Evolutionary conservation across 306 rosid genomes (phyloP), one percentile per base, ranked within the genome.

Genomic region (Dalbergia cultrata): DNA sequence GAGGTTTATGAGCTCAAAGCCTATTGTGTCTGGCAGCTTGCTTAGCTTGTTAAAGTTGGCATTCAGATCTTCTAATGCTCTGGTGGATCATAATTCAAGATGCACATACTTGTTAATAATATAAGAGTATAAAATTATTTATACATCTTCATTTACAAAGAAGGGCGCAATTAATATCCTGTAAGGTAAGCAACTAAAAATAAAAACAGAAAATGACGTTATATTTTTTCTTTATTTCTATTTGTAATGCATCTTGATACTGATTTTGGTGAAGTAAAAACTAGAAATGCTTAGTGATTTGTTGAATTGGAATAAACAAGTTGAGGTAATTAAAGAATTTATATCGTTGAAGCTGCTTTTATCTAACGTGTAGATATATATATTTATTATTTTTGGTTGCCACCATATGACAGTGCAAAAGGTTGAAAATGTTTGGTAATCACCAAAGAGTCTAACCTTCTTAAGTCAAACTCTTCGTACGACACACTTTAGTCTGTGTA

Each of bases 21-120:
- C 99, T 7, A 95, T 82, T 13, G 97, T 89, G 49, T 95, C 97
- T 44, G 99, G 93, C 0, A 93, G 86, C 31, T 44, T 81, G 19
- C 58, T 85, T 70, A 95, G 80, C 87, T 87, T 82, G 91, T 95
- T 95, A 91, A 95, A 95, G 89, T 95, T 95, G 21, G 91, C 93
- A 70, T 91, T 91, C 75, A 95, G 75, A 73, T 95, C 99, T 79
- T 91, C 99, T 5, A 95, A 80, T 13, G 91, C 84, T 75, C 99
- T 95, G 85, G 7, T 35, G 9, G 17, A 19, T 68, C 52, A 79
- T 71, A 57, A 58, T 43, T 47, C 41, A 59, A 19, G 22, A 0
- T 5, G 11, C 3, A 7, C 62, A 21, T 72, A 69, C 65, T 71
- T 56, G 82, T 82, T 63, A 82, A 50, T n/a, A 22, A 22, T 22